Evolutionary conservation across 306 rosid genomes (phyloP), one percentile per base, ranked within the genome.

Genomic region (Psophocarpus tetragonolobus): DNA sequence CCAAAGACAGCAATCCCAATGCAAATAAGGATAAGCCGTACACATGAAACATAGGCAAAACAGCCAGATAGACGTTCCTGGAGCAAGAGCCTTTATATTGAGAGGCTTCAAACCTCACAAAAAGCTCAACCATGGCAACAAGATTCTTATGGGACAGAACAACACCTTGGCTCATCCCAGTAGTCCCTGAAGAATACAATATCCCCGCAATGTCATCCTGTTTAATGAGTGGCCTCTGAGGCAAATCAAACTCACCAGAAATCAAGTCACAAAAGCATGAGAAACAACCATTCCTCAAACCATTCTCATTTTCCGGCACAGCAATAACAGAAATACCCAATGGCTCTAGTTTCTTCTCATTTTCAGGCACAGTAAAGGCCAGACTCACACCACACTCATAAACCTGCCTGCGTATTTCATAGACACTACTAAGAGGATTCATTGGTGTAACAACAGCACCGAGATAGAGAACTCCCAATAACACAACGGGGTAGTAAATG

Each of bases 141-240:
- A 90, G 76, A 78, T 92, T 94, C 35, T 77, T 61, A 32, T 92
- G 98, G 1, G 97, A 88, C 30, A 92, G 68, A 76, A 87, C 68
- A 47, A 87, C 98, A 53, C 93, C 98, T 81, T 94, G 92, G 86
- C 98, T 94, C 64, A 39, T 76, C 13, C 97, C 97, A 0, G 97
- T 92, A 12, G 97, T 92, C 42, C 98, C 97, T 0, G 98, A 94
- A 3, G 98, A 94, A 75, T 77, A 90, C 88, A 90, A 41, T 83
- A 94, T 84, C 15, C 87, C 92, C 2, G 93, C 97, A n/a, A 83
- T 76, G 78, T 94, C 97, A 51, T 88, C 87, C 83, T 90, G 97
- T 53, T 74, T 82, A 66, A 94, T 88, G 83, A 85, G 75, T 8
- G 91, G 88, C 83, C 79, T 88, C 2, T 73, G 56, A 58, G 66